Base-by-base conservation (phyloP, 345 rosid species). In the Schrenkiella parvula region DNA sequence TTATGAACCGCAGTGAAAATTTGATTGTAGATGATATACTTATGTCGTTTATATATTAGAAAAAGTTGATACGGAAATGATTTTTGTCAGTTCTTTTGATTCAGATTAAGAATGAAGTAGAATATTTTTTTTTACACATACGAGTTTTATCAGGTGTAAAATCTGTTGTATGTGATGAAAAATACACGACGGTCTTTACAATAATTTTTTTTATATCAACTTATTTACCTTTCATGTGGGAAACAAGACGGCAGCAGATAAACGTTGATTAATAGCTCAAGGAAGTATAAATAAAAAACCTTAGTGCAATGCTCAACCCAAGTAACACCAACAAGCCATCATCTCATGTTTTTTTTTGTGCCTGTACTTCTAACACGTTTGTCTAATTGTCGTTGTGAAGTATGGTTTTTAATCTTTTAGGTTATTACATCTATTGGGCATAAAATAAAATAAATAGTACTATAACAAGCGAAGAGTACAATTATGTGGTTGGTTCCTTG, bases 361-460 rank as follows among this genome's bases (percentile, higher is more conserved):
- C n/a, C n/a, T 46, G 5, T 23, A 3, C 1, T 52, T 25, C 4
- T 35, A 35, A 2, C 3, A 58, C 42, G 3, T 32, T 52, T 25
- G 13, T 54, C 9, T 12, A 21, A 32, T 15, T 56, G 23, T 58
- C 21, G 21, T 23, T 48, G 67, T 17, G 50, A 60, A 26, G 17
- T 51, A 60, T 50, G 34, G 54, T 60, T 46, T 35, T 19, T 43
- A 12, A 35, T 2, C 19, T 12, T 17, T 21, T n/a, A 3, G 42
- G 76, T 56, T 46, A 34, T 55, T 35, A 26, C 57, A 73, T 64
- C 41, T 64, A 46, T 22, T 12, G 57, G 8, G 23, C 35, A 34
- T 41, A 62, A 26, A 28, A 31, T 17, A 57, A 42, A 32, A 22
- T 44, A 42, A 32, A 22, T 1, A 39, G 44, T 39, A 14, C 5